Base-by-base conservation (phyloP, 2,329 filamentous ascomycete genomes). In the Colletotrichum cordylinicola region DNA sequence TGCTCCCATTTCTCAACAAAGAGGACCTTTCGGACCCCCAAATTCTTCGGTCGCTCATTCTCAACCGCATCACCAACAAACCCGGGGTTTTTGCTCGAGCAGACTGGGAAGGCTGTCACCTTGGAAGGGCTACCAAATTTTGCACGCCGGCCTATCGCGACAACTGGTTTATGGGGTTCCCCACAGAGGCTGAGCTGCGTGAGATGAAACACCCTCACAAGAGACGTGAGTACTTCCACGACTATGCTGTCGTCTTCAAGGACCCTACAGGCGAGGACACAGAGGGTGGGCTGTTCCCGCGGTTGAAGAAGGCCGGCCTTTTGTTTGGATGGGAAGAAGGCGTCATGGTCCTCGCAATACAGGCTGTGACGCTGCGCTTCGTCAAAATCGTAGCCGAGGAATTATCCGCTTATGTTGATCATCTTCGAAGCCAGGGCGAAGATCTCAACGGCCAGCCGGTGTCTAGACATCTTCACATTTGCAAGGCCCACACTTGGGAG, bases 141-240 rank as follows among this genome's bases (percentile, higher is more conserved):
- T 48, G 58, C 15, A 6, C 52, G 27, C 12, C 18, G 4, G 43
- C 27, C 3, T 70, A 67, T 16, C 48, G 37, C 66, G 74, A 76
- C n/a, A 68, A 55, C 16, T 70, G 70, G 33, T 76, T 74, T 58
- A 67, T 74, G 70, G 70, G 58, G 8, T 74, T 75, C 15, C 68
- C 60, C 5, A 29, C 68, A 24, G 31, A 37, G 37, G 13, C 29
- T 6, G 58, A 55, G 37, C 4, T 43, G 29, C 29, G 9, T 24
- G 12, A 21, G 12, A 31, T 37, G 43, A 58, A 70, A 27, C 39
- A 31, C n/a, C 21, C 15, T 13, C 27, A 37, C 10, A 24, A 48
- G 18, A 35, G 18, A 55, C 24, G 58, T 21, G 55, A 58, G 27
- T 16, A 16, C 27, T 55, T 48, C 1, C 12, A 16, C 16, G 37